Conservation (phyloP, 2,329 filamentous ascomycete species). For the Periconia macrospinosa region DNA sequence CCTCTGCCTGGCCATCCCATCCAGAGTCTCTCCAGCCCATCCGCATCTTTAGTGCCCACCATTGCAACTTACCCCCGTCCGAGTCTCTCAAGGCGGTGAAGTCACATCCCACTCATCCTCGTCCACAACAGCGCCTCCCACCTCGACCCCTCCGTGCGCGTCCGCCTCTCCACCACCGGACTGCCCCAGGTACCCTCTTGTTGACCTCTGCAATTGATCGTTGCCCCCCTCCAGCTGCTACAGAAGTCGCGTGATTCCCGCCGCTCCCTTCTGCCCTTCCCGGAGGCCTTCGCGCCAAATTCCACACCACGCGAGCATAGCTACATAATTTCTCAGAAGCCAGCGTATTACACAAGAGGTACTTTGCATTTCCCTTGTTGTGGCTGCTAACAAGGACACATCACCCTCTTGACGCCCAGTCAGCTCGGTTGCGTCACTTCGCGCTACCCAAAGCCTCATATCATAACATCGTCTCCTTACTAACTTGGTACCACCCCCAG, state of each 20-base stretch:
- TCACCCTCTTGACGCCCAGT: constrained; percentile 8
- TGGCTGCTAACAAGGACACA: background rate
- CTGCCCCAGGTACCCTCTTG: constrained; percentile 30
- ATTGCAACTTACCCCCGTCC: constrained; percentile 16
- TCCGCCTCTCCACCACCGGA: constrained; percentile 29
- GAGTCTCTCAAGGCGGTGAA: constrained; percentile 42
- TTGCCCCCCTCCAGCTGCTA: constrained; percentile 22
- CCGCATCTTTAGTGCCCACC: constrained; percentile 17
- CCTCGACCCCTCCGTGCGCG: constrained; percentile 31
- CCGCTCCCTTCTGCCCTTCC: constrained; percentile 34
- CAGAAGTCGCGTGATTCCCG: constrained; percentile 37
- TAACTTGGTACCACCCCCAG: constrained; percentile 24
- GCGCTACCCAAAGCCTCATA: constrained; percentile 9
- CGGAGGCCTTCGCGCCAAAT: constrained; percentile 46
- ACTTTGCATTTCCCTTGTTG: constrained; percentile 16
- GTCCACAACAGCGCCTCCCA: constrained; percentile 38
- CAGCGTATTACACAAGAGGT: constrained; percentile 34
- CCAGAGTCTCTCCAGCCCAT: constrained; percentile 15
- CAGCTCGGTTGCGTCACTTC: constrained; percentile 14
- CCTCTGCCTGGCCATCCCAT: constrained; percentile 26
- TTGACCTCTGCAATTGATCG: constrained; percentile 32
- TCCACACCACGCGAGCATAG: constrained; percentile 27
- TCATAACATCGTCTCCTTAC: constrained; percentile 11
- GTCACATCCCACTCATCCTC: constrained; percentile 40
- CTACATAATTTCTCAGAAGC: constrained; percentile 17